Conservation (phyloP, 1,284 basidiomycete genomes). For the Cutaneotrichosporon spelunceum region DNA sequence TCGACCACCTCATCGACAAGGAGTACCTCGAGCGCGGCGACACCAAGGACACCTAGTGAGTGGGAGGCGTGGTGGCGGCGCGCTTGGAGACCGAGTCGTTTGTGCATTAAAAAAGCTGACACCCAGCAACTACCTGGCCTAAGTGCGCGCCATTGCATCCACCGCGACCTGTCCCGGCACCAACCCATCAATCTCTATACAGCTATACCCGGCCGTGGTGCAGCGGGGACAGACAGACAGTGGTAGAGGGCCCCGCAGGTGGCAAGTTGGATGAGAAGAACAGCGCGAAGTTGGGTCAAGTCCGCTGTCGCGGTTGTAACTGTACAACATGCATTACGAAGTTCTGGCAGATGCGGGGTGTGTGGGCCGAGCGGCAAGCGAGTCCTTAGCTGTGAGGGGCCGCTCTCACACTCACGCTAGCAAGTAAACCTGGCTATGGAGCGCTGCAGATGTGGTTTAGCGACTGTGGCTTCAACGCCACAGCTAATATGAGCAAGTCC, state of each 20-base stretch:
- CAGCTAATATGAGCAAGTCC: no score
- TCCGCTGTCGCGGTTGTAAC: constrained; percentile 4
- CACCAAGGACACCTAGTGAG: constrained; percentile 53
- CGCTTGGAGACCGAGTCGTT: not conserved
- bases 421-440: no score
- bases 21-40: constrained; percentile 95
- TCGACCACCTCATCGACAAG: constrained; percentile 93
- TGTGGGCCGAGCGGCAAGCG: no score
- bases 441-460: no score
- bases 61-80: not conserved
- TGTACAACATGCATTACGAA: constrained; percentile 12
- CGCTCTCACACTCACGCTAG: no score
- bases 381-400: no score
- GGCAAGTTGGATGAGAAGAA: not conserved
- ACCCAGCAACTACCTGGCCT: constrained; percentile 34
- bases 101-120: constrained; percentile 2
- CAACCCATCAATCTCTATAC: not conserved
- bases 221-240: not conserved
- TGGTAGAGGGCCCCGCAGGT: not conserved
- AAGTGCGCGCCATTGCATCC: constrained; percentile 5
- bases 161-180: not conserved
- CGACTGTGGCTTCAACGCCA: no score
- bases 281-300: not conserved
- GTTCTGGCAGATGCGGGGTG: not conserved
- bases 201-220: not conserved